These are phyloP conservation scores for Planoprotostelium fungivorum DNA, from an alignment of 78 protist species.

Conservation along the genomic window DNA sequence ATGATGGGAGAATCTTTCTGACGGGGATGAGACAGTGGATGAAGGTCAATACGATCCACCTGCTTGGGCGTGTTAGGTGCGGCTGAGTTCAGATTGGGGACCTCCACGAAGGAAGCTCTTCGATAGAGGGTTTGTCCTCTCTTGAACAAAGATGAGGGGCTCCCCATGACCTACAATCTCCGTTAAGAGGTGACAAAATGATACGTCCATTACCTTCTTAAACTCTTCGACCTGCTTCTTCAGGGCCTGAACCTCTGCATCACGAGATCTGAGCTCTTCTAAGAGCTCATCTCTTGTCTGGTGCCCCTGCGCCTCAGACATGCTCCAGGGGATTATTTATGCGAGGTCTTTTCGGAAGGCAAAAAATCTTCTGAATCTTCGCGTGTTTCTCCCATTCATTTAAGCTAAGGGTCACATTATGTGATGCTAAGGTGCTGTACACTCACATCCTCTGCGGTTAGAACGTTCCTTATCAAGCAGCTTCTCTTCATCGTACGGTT, in stretches of 20 bases:
- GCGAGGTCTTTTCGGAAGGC: too few relatives aligned
- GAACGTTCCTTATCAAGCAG: too few relatives aligned
- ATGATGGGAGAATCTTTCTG: not conserved
- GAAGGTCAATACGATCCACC: too few relatives aligned
- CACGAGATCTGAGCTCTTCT: not conserved
- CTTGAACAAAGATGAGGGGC: not conserved
- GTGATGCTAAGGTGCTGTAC: too few relatives aligned
- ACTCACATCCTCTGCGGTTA: too few relatives aligned
- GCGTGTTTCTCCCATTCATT: too few relatives aligned
- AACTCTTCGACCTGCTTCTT: not conserved
- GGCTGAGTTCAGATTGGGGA: not conserved
- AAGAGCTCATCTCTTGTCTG: not conserved
- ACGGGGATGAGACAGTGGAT: too few relatives aligned
- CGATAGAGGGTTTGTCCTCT: not conserved
- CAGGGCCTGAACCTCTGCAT: not conserved
- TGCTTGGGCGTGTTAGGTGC: too few relatives aligned
- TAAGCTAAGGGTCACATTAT: too few relatives aligned
- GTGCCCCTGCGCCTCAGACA: not conserved
- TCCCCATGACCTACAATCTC: not conserved
- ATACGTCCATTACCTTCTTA: not conserved
- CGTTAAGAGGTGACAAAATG: not conserved
- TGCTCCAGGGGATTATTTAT: too few relatives aligned
- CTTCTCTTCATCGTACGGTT: too few relatives aligned
- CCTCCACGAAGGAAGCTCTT: not conserved
- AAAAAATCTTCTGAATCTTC: too few relatives aligned